Base-by-base conservation (phyloP, 225 moss, liverwort and hornwort species). In the Polytrichum commune region DNA sequence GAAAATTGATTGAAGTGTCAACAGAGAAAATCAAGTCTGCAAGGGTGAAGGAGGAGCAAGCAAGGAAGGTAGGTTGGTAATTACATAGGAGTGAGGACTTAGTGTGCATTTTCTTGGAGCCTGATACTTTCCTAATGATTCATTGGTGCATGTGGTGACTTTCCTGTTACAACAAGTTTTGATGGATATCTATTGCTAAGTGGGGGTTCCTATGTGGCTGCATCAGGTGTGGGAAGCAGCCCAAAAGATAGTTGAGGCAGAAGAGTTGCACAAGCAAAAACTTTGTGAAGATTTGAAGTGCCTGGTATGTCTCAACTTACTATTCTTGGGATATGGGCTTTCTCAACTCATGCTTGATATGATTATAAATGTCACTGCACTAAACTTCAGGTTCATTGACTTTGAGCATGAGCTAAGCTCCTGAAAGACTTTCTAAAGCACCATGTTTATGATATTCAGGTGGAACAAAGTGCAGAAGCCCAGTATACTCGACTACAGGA, bases 391-490 rank as follows among this genome's bases (percentile, higher is more conserved):
- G 46, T 46, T 46, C 13, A 46, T 46, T 46, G 46, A 4, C 46
- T 46, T 32, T 30, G 19, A 38, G 25, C 54, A 71, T 28, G 54
- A 4, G 25, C 29, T 71, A 25, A 5, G 1, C 4, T 65, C 19
- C 33, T 27, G 13, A 27, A 27, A 28, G 20, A 66, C 20, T 35
- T 25, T 28, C 53, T 71, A 20, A 19, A 27, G 58, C 61, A 33
- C 60, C 53, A 26, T 23, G 23, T 53, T 25, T 38, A 5, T 65
- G 7, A 54, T 20, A 5, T 78, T 29, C 72, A 97, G 97, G 97
- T 98, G 71, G 91, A 98, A 92, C 94, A 95, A 84, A 98, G 97
- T 87, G 95, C 97, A 53, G 85, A 95, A 73, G 92, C 94, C 73
- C 92, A 95, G 74, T 98, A 98, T 68, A 72, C 91, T 18, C 92